Evolutionary conservation across 108 stramenopile genomes (phyloP).

Genomic region (Discostella pseudostelligera): DNA sequence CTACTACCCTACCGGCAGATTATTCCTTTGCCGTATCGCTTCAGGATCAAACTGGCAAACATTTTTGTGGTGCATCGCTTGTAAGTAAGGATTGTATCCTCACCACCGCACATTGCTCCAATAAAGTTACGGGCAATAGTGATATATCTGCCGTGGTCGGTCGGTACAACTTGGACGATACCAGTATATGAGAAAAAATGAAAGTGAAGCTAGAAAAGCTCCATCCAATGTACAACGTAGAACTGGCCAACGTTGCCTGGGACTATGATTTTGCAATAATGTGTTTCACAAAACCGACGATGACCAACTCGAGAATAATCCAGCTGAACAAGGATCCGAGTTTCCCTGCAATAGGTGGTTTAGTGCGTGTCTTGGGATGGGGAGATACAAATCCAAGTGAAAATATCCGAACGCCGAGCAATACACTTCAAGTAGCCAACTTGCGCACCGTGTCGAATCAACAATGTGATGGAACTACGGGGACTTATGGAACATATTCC

Average conservation of each 20-base stretch:
- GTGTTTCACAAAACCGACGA: slow-evolving; percentile 1
- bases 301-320: not conserved
- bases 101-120: slow-evolving; percentile 45
- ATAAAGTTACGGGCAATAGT: not conserved
- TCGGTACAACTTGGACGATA: not conserved
- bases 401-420: not conserved
- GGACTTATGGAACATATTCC: not conserved
- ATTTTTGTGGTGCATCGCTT: slow-evolving; percentile 46
- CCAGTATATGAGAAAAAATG: not conserved
- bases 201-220: not conserved
- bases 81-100: slow-evolving; percentile 49
- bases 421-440: slow-evolving; percentile 4
- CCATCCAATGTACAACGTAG: slow-evolving; percentile 5
- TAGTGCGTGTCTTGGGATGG: slow-evolving; percentile 15
- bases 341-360: not conserved
- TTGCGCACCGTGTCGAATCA: slow-evolving; percentile 1
- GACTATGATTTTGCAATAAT: slow-evolving; percentile 4
- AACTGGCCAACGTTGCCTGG: not conserved
- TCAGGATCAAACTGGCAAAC: slow-evolving; percentile 3
- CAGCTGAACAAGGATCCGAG: not conserved
- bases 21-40: slow-evolving; percentile 39
- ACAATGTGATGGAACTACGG: slow-evolving; percentile 2
- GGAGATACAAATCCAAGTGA: slow-evolving; percentile 1
- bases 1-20: not conserved
- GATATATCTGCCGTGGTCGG: not conserved